Conservation (phyloP, 2,329 filamentous ascomycete genomes). For the Sarocladium strictum region DNA sequence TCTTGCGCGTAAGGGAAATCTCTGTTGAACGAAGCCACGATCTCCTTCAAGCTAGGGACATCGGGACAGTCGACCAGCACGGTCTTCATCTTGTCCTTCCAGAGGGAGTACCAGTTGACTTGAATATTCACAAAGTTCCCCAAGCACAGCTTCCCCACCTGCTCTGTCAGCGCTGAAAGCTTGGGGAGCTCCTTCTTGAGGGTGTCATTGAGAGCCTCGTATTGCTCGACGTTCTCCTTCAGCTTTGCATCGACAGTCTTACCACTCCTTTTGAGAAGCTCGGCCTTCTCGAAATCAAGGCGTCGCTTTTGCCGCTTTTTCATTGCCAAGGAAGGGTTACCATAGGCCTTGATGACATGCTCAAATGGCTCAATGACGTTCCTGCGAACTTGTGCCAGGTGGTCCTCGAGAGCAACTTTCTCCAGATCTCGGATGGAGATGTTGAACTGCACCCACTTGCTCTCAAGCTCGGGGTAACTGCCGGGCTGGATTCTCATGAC, state of each 20-base stretch:
- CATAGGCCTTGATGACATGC: conserved; percentile 70
- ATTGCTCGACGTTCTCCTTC: conserved; percentile 78
- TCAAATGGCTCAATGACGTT: conserved; percentile 82
- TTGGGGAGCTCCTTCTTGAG: conserved; percentile 87
- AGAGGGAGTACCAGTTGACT: conserved; percentile 73
- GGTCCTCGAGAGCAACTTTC: conserved; percentile 74
- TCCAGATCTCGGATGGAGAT: conserved; percentile 82
- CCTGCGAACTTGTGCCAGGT: conserved; percentile 64
- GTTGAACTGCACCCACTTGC: conserved; percentile 90
- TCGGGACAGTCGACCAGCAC: conserved; percentile 61
- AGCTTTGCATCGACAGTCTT: conserved; percentile 87
- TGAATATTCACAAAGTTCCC: conserved; percentile 82
- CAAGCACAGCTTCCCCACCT: conserved; percentile 76
- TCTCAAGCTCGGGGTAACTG: conserved; percentile 77
- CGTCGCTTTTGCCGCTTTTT: conserved; percentile 92
- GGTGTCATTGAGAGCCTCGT: conserved; percentile 84
- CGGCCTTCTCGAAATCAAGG: conserved; percentile 78
- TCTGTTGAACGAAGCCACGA: conserved; percentile 69
- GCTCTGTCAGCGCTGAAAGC: conserved; percentile 74
- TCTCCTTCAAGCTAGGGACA: conserved; percentile 63
- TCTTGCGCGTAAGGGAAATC: conserved; percentile 75
- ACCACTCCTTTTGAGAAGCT: conserved; percentile 69
- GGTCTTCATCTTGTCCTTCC: conserved; percentile 74
- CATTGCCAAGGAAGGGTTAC: conserved; percentile 81
- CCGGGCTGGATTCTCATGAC: conserved; percentile 69